A percentile compares a stretch with the other conserved stretches of the same genome.
phyloP scores from a whole-genome alignment of 2,329 filamentous ascomycete genomes.

The Ascomycota sp. region DNA sequence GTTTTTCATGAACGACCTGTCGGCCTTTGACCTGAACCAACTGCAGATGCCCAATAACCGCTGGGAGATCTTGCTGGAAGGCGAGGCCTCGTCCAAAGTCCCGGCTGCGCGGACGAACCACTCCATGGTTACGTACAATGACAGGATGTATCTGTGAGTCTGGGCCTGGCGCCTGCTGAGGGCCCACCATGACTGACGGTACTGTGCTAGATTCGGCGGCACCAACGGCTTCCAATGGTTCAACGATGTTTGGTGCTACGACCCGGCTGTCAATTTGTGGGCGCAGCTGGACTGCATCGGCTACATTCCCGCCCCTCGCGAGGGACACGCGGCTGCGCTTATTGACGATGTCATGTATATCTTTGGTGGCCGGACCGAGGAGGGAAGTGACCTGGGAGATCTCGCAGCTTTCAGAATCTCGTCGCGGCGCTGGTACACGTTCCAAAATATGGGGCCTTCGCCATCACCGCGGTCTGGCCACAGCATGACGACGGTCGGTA shows the following conservation, averaged over 20 bases:
- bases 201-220: constrained; percentile 55
- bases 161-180: neutral
- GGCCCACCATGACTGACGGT: neutral
- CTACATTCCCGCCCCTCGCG: constrained; percentile 80
- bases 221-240: constrained; percentile 95
- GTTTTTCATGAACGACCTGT: constrained; percentile 90
- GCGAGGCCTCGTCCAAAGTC: constrained; percentile 29
- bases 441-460: constrained; percentile 96
- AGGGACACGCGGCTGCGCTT: constrained; percentile 81
- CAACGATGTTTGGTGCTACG: constrained; percentile 96
- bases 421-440: constrained; percentile 89
- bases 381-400: constrained; percentile 79
- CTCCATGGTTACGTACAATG: constrained; percentile 72
- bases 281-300: constrained; percentile 83
- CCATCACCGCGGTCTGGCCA: constrained; percentile 85
- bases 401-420: constrained; percentile 57
- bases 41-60: constrained; percentile 75
- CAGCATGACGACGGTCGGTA: constrained; percentile 89
- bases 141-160: constrained; percentile 76
- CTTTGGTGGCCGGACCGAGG: constrained; percentile 86
- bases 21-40: constrained; percentile 88
- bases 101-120: constrained; percentile 90
- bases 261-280: constrained; percentile 66
- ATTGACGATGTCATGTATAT: constrained; percentile 99
- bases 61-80: constrained; percentile 76